Evolutionary conservation across 257 asterid species (phyloP), one percentile per base, ranked within the genome.

Genomic region (Galeopsis tetrahit): DNA sequence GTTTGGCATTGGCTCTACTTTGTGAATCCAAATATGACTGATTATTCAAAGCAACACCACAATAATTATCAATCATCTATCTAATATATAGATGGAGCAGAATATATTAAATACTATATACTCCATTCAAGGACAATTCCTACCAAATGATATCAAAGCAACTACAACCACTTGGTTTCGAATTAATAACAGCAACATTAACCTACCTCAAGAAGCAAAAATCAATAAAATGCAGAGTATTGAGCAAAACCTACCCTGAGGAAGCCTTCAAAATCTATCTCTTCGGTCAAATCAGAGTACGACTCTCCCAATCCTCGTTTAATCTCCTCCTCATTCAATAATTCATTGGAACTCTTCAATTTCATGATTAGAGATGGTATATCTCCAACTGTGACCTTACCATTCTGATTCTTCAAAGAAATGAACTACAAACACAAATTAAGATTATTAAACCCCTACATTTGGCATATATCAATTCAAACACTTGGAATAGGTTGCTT

Each of bases 201-300:
- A 38, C n/a, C 4, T 46, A 11, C 15, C 43, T 8, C 59, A 33
- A 31, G 52, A 55, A 49, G 39, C 62, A 74, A 68, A 70, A 52
- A 31, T 14, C 17, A 64, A 69, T 33, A 35, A 57, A 68, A 76
- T 65, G 31, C 11, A 58, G 5, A 40, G 34, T 10, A 55, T 62
- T 10, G 3, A 35, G 49, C 68, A 55, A 35, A 40, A 70, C 84
- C 77, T 80, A 94, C 99, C 93, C 84, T 87, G 78, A 95, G 96
- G 78, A 95, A 95, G 72, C 90, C 96, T 87, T 95, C 98, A 63
- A 95, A 95, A 73, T 88, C 98, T 61, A 92, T 81, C 89, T 95
- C 98, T 40, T 62, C 68, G 36, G 72, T 82, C 78, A 75, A 51
- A 42, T 88, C 92, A 60, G 87, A 76, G 77, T 79, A 72, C 5